phyloP scores from a whole-genome alignment of 2,329 filamentous ascomycete genomes.

The Pseudopyrenochaeta lycopersici region DNA sequence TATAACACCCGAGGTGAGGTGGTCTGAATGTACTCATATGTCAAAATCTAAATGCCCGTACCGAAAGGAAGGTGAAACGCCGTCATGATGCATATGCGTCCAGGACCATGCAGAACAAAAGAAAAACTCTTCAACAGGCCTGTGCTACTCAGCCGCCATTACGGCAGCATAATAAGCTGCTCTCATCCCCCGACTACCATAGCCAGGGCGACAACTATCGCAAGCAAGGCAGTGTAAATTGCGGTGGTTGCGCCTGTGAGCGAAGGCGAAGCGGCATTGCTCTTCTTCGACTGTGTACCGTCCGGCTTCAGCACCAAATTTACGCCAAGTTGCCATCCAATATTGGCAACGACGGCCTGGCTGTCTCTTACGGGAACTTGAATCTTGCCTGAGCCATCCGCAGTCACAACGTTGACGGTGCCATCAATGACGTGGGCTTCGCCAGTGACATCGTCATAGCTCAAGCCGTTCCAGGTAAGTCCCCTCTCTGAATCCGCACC shows the following conservation, averaged over 20 bases:
- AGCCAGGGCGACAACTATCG: constrained; percentile 17
- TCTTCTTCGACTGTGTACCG: constrained; percentile 37
- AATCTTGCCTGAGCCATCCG: constrained; percentile 32
- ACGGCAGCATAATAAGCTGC: not conserved
- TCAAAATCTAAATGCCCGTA: not conserved
- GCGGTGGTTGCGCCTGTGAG: constrained; percentile 17
- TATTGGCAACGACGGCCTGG: constrained; percentile 57
- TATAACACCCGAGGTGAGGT: not conserved
- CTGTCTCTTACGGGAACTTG: constrained; percentile 52
- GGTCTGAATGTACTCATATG: not conserved
- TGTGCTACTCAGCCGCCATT: not conserved
- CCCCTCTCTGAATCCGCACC: constrained; percentile 55
- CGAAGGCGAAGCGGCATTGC: constrained; percentile 28
- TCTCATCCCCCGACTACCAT: not conserved
- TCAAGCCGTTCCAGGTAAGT: constrained; percentile 60
- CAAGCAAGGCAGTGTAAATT: constrained; percentile 14
- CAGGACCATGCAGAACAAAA: not conserved
- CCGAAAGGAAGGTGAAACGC: not conserved
- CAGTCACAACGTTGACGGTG: constrained; percentile 37
- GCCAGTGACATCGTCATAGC: constrained; percentile 54
- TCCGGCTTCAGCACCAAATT: constrained; percentile 41
- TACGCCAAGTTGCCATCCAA: constrained; percentile 51
- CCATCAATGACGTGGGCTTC: constrained; percentile 48
- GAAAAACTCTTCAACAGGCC: not conserved
- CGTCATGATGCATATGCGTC: constrained; percentile 1